Percentiles rank a stretch among this genome's conserved stretches.
Evolutionary conservation across 305 asterid genomes (phyloP).

Genomic region (Euphrasia arctica): DNA sequence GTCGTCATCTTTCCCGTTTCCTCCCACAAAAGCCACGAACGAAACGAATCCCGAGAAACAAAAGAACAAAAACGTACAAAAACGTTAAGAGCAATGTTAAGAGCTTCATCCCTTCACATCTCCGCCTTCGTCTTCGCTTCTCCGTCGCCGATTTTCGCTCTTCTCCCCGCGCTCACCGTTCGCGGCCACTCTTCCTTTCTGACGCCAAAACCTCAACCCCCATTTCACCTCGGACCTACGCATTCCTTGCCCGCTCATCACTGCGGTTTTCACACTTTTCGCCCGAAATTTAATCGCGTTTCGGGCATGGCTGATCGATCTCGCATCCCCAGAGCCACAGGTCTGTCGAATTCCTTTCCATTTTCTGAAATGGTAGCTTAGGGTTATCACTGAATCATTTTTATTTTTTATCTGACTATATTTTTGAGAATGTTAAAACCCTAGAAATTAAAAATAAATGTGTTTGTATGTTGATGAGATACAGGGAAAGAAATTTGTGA

Average conservation of each 20-base stretch:
- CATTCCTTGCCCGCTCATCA: constrained; percentile 21
- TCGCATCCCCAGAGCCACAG: constrained; percentile 28
- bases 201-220: constrained; percentile 23
- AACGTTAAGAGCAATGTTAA: constrained; percentile 33
- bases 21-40: no score
- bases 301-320: constrained; percentile 31
- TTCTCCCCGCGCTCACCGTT: constrained; percentile 34
- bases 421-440: not conserved
- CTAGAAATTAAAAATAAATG: no score
- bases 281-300: constrained; percentile 24
- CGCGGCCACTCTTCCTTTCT: constrained; percentile 19
- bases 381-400: constrained; percentile 1
- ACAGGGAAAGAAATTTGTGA: constrained; percentile 19
- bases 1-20: no score
- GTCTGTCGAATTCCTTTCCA: constrained; percentile 24
- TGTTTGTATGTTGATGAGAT: not conserved
- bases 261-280: constrained; percentile 18
- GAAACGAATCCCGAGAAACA: not conserved
- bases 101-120: constrained; percentile 41
- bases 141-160: constrained; percentile 36
- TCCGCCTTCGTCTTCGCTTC: constrained; percentile 29
- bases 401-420: not conserved
- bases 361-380: not conserved
- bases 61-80: not conserved
- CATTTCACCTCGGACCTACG: constrained; percentile 23